Percentiles rank a stretch among this genome's conserved stretches.
phyloP scores from a whole-genome alignment of 805 yeast genomes.

The Barnettozyma sucrosica region DNA sequence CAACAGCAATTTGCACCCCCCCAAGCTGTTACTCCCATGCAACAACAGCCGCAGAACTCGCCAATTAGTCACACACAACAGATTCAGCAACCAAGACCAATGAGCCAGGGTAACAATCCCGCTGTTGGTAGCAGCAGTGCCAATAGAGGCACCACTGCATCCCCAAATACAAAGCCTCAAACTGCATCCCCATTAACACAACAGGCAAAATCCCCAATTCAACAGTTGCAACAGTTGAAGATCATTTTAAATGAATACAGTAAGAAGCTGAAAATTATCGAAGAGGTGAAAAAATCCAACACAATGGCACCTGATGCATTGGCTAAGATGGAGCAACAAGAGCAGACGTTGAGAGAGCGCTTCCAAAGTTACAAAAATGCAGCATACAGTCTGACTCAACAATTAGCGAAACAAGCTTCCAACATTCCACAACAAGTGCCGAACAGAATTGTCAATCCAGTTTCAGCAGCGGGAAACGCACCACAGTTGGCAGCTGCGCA shows the following conservation, averaged over 20 bases:
- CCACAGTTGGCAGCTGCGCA: slow-evolving; percentile 5
- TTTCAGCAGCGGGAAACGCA: slow-evolving; percentile 18
- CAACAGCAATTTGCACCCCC: neutral
- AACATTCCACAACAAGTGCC: slow-evolving; percentile 17
- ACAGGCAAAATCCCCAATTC: slow-evolving; percentile 14
- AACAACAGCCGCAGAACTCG: slow-evolving; percentile 10
- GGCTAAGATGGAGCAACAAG: slow-evolving; percentile 41
- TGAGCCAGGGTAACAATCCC: neutral
- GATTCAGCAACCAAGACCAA: slow-evolving; percentile 23
- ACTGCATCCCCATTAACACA: slow-evolving; percentile 9
- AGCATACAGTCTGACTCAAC: slow-evolving; percentile 29
- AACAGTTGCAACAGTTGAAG: slow-evolving; percentile 40
- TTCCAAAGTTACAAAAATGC: slow-evolving; percentile 45
- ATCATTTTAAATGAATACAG: slow-evolving; percentile 44
- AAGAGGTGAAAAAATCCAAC: slow-evolving; percentile 40
- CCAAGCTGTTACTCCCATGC: slow-evolving; percentile 8
- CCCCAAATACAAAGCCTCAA: slow-evolving; percentile 19
- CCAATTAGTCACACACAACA: slow-evolving; percentile 4
- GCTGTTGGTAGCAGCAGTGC: slow-evolving; percentile 1
- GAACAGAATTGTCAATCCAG: slow-evolving; percentile 10
- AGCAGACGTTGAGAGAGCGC: slow-evolving; percentile 40
- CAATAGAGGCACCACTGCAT: slow-evolving; percentile 9
- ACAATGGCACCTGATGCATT: slow-evolving; percentile 40
- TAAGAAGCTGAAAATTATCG: slow-evolving; percentile 44
- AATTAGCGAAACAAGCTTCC: slow-evolving; percentile 8